Evolutionary conservation across 208 protist genomes (phyloP).

Genomic region (Trypanosoma boissoni): DNA sequence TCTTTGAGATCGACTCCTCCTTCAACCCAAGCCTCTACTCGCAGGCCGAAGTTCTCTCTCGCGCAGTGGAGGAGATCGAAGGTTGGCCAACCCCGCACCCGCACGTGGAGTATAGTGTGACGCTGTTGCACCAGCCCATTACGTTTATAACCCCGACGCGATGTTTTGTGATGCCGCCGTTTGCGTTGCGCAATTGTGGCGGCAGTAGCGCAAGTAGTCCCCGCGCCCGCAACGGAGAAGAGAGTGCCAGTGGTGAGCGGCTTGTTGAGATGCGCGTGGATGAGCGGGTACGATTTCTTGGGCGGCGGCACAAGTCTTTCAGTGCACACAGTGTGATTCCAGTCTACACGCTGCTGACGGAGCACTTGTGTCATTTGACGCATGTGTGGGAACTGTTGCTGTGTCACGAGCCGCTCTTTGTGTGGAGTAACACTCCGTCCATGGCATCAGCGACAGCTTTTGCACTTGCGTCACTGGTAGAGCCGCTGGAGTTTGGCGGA

Average conservation of each 20-base stretch:
- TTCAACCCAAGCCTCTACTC: conserved; percentile 67
- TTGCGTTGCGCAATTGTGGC: too few relatives aligned
- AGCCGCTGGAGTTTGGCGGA: conserved; percentile 71
- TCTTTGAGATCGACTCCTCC: conserved; percentile 61
- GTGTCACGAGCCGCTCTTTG: conserved; percentile 72
- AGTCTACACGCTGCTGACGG: conserved; percentile 61
- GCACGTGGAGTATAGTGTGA: conserved; percentile 64
- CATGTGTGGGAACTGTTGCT: conserved; percentile 83
- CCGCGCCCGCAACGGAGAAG: not conserved
- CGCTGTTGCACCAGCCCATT: conserved; percentile 62
- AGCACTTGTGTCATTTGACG: conserved; percentile 74
- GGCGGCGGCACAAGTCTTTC: conserved; percentile 20
- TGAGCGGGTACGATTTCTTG: conserved; percentile 24
- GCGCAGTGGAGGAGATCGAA: conserved; percentile 60
- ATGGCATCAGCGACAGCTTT: conserved; percentile 63
- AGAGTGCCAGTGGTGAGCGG: not conserved
- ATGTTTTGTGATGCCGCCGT: conserved; percentile 24
- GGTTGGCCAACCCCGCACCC: conserved; percentile 80
- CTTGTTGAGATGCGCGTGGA: conserved; percentile 15
- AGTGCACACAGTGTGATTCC: conserved; percentile 51
- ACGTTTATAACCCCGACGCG: conserved; percentile 70
- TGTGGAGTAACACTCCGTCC: conserved; percentile 78
- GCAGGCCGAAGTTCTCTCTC: conserved; percentile 61
- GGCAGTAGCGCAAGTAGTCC: too few relatives aligned
- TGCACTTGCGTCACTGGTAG: conserved; percentile 67